These are phyloP conservation scores for Jackrogersella multiformis DNA, from an alignment of 495 filamentous ascomycete genomes.

Conservation along the genomic window DNA sequence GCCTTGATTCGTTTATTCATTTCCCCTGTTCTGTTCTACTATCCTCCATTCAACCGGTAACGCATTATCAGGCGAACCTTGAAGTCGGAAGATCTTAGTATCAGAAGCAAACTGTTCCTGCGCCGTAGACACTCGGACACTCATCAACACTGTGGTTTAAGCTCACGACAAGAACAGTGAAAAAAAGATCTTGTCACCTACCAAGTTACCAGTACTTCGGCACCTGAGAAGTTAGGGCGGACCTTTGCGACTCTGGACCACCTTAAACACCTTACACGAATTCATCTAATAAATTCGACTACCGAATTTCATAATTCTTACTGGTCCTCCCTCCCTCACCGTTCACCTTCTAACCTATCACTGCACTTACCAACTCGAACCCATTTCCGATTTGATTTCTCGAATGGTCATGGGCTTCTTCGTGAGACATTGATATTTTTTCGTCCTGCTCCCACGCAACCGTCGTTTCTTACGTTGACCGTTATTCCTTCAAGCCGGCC, in stretches of 20 bases:
- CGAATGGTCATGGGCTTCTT: constrained; percentile 25
- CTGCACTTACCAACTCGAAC: constrained; percentile 12
- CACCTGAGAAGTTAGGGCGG: constrained; percentile 13
- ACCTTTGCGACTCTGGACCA: constrained; percentile 24
- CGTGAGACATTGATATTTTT: constrained; percentile 35
- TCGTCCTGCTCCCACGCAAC: constrained; percentile 23
- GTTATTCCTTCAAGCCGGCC: constrained; percentile 28
- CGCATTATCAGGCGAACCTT: constrained; percentile 11
- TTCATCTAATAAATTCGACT: constrained; percentile 16
- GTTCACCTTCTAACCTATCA: constrained; percentile 1
- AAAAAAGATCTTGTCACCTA: neutral
- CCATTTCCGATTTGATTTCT: constrained; percentile 4
- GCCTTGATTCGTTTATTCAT: constrained; percentile 11
- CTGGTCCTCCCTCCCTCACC: neutral
- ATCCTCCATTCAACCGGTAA: constrained; percentile 6
- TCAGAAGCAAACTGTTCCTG: neutral
- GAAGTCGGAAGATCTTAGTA: neutral
- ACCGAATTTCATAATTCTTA: constrained; percentile 19
- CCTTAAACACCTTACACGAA: constrained; percentile 35
- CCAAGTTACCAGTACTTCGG: neutral
- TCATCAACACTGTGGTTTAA: constrained; percentile 23
- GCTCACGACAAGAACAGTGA: constrained; percentile 4
- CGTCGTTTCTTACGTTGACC: constrained; percentile 26
- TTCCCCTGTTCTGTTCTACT: constrained; percentile 18
- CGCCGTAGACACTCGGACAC: no score